Base-by-base conservation (phyloP, 1,284 basidiomycete genomes). In the Coriolopsis trogii region DNA sequence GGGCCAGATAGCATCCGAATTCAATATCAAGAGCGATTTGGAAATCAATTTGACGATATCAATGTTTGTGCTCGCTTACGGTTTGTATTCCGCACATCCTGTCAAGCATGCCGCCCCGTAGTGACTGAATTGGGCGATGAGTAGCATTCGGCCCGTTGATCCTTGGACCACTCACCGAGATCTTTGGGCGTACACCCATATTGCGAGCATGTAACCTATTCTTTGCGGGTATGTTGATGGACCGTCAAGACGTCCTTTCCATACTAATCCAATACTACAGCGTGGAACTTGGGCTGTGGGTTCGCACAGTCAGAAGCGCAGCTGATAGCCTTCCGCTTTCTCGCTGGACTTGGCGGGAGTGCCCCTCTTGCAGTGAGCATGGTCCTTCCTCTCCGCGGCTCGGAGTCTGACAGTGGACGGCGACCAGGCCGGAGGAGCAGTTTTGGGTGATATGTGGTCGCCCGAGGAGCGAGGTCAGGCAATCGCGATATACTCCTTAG, bases 381-480 rank as follows among this genome's bases (percentile, higher is more conserved):
- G 13, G 34, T 51, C 13, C 6, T 21, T 13, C 16, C 6, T 21
- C 25, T 6, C 10, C 6, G n/a, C 15, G 9, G 5, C 16, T 18
- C 15, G 3, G 7, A 10, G 6, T 10, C 13, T 34, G 34, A 43
- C 30, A 20, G 18, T 41, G n/a, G 16, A 16, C 42, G 4, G 4
- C n/a, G n/a, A n/a, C n/a, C 40, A 84, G 82, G 70, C 83, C 29
- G 84, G 84, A 51, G 88, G 86, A 36, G 90, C 85, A 2, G 78
- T 86, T 1, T 70, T 93, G 0, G 79, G 81, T 2, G 91, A 93
- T 66, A 74, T 87, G 38, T 93, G 84, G 79, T 66, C 63, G n/a
- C 65, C 85, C 0, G 85, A 90, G 51, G 76, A 91, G 60, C 75
- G 87, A 57, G 89, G 89, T 0, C 72, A 76, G 54, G 86, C 87